Evolutionary conservation across 2,329 filamentous ascomycete genomes (phyloP), one percentile per base, ranked within the genome.

Genomic region (Trichoderma simmonsii): DNA sequence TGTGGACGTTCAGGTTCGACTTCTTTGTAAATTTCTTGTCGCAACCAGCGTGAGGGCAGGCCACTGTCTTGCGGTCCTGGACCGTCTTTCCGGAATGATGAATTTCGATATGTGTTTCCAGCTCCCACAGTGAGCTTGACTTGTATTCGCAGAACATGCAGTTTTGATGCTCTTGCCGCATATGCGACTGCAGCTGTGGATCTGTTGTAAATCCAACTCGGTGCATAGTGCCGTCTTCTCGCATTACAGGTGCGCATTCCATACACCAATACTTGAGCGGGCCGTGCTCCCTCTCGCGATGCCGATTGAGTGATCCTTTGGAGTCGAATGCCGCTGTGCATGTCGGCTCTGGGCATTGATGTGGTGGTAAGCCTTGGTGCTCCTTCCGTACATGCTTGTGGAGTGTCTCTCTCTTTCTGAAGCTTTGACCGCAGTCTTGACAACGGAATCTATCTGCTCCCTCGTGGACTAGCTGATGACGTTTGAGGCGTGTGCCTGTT

Each of bases 391-490:
- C 88, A 79, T 98, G 95, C 66, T 92, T 91, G 79, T 95, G 90
- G 18, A 98, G 86, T 0, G 94, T 97, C 75, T 94, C 90, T 79
- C 94, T 92, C 81, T 97, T 98, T 73, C 95, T 89, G 80, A 98
- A 98, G 24, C 89, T 90, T 81, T 93, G 88, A 21, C 88, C 87
- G 81, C 94, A 97, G 39, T 89, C 91, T 26, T 87, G 89, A 78
- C 94, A 97, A 71, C 88, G 86, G 77, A 92, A 94, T 68, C 92
- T 87, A 78, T 96, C 91, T 75, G 91, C 89, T 68, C 91, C 92
- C 66, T 82, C 81, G 80, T 98, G 95, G 2, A 92, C 90, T n/a
- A 90, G 88, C 64, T 91, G 85, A 79, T 98, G 95, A 48, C 93
- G 87, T 72, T 91, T 89, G 21, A 98, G 86, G 60, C 93, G 87